Percentiles rank a stretch among this genome's conserved stretches.
phyloP scores from a whole-genome alignment of 176 grass and related monocot genomes.

The Oryza nivara region DNA sequence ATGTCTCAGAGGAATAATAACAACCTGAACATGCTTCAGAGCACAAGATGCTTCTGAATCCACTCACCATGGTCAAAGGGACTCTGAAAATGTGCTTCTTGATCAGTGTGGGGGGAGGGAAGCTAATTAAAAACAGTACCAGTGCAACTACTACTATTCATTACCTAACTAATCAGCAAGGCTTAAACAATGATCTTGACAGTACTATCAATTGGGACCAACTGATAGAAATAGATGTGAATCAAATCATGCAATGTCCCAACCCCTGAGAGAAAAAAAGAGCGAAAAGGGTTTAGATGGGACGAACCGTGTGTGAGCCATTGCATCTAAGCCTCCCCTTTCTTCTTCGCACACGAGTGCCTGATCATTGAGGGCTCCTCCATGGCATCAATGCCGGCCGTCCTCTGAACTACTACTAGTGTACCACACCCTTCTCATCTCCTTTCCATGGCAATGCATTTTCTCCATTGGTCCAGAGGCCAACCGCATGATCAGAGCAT shows the following conservation, averaged over 20 bases:
- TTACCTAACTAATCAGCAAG: background rate
- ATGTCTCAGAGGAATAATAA: background rate
- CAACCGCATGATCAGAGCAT: constrained; percentile 20
- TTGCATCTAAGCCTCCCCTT: background rate
- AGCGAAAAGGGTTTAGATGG: background rate
- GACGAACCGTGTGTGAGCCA: constrained; percentile 16
- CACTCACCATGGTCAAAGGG: background rate
- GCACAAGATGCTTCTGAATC: background rate
- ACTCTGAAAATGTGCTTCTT: background rate
- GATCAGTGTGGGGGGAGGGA: background rate
- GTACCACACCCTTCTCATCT: background rate
- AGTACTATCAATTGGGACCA: background rate
- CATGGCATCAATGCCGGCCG: constrained; percentile 8
- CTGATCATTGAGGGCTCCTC: constrained; percentile 48
- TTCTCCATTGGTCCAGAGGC: background rate
- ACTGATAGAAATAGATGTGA: constrained; percentile 9
- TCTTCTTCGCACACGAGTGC: constrained; percentile 41
- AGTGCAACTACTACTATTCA: background rate
- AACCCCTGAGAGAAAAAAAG: background rate
- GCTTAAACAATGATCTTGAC: background rate
- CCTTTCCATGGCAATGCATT: background rate
- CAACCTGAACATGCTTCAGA: background rate
- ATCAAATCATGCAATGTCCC: constrained; percentile 7
- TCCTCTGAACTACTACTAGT: background rate
- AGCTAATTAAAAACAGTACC: background rate